Evolutionary conservation across 768 basidiomycete species (phyloP), one percentile per base, ranked within the genome.

Genomic region (Macrolepiota dolichaula): DNA sequence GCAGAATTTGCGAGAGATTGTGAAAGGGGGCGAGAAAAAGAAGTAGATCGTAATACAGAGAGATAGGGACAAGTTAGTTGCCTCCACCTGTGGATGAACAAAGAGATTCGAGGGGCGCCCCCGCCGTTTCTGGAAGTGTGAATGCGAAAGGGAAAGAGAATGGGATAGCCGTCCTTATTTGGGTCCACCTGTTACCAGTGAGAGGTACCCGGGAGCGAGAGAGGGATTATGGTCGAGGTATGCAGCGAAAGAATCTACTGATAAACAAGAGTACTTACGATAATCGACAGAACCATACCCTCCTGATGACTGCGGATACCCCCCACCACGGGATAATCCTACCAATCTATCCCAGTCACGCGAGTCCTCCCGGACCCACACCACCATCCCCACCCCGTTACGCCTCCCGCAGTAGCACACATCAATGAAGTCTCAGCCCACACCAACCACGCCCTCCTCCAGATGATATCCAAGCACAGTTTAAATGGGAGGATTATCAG

Each of bases 1-100:
- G 60, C 71, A 44, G 68, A 74, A 57, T 50, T 69, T n/a, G 68
- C 69, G 44, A 63, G 69, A 25, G 77, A 78, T 64, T 73, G 76
- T 53, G 72, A 32, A 27, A 12, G 57, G 2, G 57, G 51, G 12
- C 17, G 57, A 11, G 57, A 59, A 37, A 9, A 49, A 19, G 57
- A 59, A n/a, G 4, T 49, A 5, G 57, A 51, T 2, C 38, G 57
- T 9, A 49, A 51, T 1, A 49, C 71, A 32, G 5, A 27, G 25
- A 46, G 55, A 59, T 3, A 13, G 50, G 6, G 49, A 59, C 2
- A 49, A 47, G 29, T 9, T 81, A 80, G 79, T 77, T 76, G 5
- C 51, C 40, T 12, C 47, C 52, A 15, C 58, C 25, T 24, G 36
- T 49, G 3, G 42, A 49, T 51, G 42, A 62, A 2, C 32, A 55